A percentile compares a stretch with the other conserved stretches of the same genome.
These are phyloP conservation scores for Colletotrichum sp. DNA, from an alignment of 2,329 filamentous ascomycete species.

Conservation along the genomic window DNA sequence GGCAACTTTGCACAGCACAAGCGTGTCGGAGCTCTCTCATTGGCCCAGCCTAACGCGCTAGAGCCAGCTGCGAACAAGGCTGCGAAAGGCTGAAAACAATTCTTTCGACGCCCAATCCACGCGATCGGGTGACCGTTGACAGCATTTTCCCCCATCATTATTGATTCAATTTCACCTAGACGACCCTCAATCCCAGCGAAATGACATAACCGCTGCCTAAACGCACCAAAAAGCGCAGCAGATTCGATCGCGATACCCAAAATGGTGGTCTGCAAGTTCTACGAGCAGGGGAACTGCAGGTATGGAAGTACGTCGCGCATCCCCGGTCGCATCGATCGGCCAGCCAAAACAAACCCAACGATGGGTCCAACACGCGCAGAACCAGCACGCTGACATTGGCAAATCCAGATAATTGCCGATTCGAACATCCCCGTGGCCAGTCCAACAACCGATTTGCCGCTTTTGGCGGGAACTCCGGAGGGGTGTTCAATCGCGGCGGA, in stretches of 20 bases:
- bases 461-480: constrained; percentile 19
- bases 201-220: background rate
- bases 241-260: constrained; percentile 2
- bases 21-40: background rate
- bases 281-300: constrained; percentile 55
- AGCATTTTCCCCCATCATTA: background rate
- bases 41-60: background rate
- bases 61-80: background rate
- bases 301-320: constrained; percentile 49
- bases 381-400: background rate
- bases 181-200: background rate
- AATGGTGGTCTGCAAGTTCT: constrained; percentile 54
- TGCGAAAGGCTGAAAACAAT: constrained; percentile 15
- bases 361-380: background rate
- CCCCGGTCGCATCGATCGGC: background rate
- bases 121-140: background rate
- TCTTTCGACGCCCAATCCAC: constrained; percentile 2
- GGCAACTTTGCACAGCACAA: background rate
- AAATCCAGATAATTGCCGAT: constrained; percentile 53
- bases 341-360: background rate
- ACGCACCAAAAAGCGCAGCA: background rate
- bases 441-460: constrained; percentile 21
- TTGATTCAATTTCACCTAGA: background rate
- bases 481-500: constrained; percentile 17
- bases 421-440: constrained; percentile 52